Base-by-base conservation (phyloP, 345 rosid species). In the Eucalyptus caleyi region DNA sequence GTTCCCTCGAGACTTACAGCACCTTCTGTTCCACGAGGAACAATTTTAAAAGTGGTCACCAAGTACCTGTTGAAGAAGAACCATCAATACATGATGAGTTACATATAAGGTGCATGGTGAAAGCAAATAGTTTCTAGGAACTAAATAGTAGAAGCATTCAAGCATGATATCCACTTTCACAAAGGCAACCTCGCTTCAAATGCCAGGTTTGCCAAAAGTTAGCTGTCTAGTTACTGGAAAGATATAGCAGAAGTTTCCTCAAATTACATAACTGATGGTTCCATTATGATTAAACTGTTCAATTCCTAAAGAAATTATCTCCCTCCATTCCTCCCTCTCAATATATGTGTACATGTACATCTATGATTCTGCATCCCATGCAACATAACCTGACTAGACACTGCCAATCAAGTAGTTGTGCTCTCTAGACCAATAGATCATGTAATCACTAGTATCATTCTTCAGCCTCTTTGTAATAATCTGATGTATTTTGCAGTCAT, bases 1-100 rank as follows among this genome's bases (percentile, higher is more conserved):
- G 99, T 98, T 94, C 99, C 99, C 93, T 98, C 99, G 89, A 93
- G 91, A 92, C 99, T 97, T 86, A 98, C 94, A 90, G 99, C 99
- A 86, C 99, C 99, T 92, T 98, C 99, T 1, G 99, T 96, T 91
- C 99, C 99, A 91, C 97, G 94, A 82, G 99, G 99, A 90, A 97
- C 99, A 32, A 97, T 92, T 93, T 95, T 96, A 86, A 98, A 94
- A 27, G 94, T 95, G 44, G 99, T 98, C 81, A 95, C 99, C 89
- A 98, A 93, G 91, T 96, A 98, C 95, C 97, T 96, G 93, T 87
- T 47, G 24, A 86, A 86, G 34, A 87, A 59, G 86, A 83, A 88
- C 89, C 86, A 56, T 24, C 21, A 69, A 44, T 60, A 9, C 86
- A 11, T 47, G 40, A 32, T 30, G 54, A 88, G 19, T 42, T 27